Base-by-base conservation (phyloP, 768 basidiomycete species). In the Boletus huronensis region DNA sequence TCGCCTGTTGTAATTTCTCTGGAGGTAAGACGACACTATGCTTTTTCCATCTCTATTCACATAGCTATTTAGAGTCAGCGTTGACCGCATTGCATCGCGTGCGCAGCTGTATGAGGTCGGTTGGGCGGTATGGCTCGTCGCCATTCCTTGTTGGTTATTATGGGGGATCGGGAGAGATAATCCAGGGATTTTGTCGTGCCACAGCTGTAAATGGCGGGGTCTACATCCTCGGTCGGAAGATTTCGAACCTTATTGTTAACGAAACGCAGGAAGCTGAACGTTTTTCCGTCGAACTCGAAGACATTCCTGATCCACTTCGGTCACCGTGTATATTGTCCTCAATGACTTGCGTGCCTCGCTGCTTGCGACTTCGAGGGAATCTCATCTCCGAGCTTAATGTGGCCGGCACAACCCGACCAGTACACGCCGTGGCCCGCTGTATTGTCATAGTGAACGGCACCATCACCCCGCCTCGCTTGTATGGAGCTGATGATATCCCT, bases 71-170 rank as follows among this genome's bases (percentile, higher is more conserved):
- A 93, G 95, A 97, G 47, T 72, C 79, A 2, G 84, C 88, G 1
- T 64, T 82, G 8, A 77, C 80, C 1, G 82, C 88, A 2, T 71
- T 98, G 8, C 68, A 70, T n/a, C 85, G 94, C 7, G 72, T 94
- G 11, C 82, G 85, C 7, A 72, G 77, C 23, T 93, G 90, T 66
- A 76, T 98, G 14, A 84, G 78, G 45, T 91, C 93, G 0, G 72
- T 83, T 17, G 94, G 95, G 3, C 79, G 91, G 29, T 98, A 97
- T 64, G 95, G 95, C 69, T 79, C 71, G n/a, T 84, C 84, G 0
- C 84, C 94, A 2, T 98, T 93, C 73, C 81, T 98, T 16, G 78
- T 98, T n/a, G 93, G 93, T 0, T 93, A 97, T 61, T 98, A 97
- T 67, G 96, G 96, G 17, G 91, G 93, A 19, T 78, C 87, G 0